phyloP scores from a whole-genome alignment of 2,329 filamentous ascomycete genomes.

The Colletotrichum sp. region DNA sequence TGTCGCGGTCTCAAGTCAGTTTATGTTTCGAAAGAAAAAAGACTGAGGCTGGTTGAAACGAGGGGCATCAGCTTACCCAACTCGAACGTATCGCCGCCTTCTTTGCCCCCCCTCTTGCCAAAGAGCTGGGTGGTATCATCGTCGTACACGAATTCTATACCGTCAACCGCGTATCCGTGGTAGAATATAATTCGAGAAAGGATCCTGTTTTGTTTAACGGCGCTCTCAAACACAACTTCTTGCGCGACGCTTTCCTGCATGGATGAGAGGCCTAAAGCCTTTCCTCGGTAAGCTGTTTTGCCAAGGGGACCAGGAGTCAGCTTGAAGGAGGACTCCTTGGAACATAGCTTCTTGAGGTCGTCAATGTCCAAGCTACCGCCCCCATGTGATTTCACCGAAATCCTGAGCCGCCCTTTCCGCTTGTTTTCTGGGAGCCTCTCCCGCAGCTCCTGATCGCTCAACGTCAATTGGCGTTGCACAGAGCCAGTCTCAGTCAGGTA shows the following conservation, averaged over 20 bases:
- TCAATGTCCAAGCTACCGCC: constrained; percentile 76
- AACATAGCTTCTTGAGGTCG: constrained; percentile 74
- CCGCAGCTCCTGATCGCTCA: constrained; percentile 78
- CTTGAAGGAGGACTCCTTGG: constrained; percentile 75
- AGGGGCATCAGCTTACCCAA: constrained; percentile 62
- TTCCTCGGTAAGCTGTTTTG: constrained; percentile 76
- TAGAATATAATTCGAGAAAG: constrained; percentile 78
- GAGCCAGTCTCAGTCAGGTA: constrained; percentile 68
- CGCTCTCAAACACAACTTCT: constrained; percentile 76
- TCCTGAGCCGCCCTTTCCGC: constrained; percentile 70
- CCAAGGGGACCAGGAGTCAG: constrained; percentile 66
- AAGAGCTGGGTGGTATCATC: constrained; percentile 85
- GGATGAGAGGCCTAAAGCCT: constrained; percentile 73
- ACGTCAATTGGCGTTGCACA: constrained; percentile 71
- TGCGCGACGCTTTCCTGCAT: constrained; percentile 72
- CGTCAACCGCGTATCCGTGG: constrained; percentile 74
- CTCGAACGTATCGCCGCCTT: constrained; percentile 74
- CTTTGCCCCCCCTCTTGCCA: constrained; percentile 76
- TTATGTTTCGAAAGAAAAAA: not conserved
- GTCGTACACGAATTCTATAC: constrained; percentile 92
- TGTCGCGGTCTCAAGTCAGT: constrained; percentile 33
- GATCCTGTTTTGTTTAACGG: constrained; percentile 70
- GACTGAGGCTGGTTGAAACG: not conserved
- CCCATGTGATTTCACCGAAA: constrained; percentile 78
- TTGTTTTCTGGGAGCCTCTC: constrained; percentile 73